Evolutionary conservation across 352 stramenopile species (phyloP), one percentile per base, ranked within the genome.

Genomic region (Globisporangium okanoganense): DNA sequence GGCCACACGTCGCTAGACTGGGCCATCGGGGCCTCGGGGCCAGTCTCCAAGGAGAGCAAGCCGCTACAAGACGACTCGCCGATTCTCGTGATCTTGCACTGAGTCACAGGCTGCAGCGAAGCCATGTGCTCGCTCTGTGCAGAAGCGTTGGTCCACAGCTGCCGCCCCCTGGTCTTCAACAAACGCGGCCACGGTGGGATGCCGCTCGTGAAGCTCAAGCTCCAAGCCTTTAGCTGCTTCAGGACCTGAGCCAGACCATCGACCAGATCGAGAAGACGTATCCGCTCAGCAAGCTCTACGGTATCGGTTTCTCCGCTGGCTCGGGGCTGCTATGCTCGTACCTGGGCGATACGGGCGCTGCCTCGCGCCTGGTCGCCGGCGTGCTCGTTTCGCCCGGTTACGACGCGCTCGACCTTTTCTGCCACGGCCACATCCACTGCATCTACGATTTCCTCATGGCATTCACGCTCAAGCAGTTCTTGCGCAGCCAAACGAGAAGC

Each of bases 101-200:
- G 80, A 31, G 70, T 90, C 48, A 87, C 82, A 1, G 78, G 83
- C 22, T 85, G 79, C 65, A 89, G 76, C 59, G 49, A 67, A 20
- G 78, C 60, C 60, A 88, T 88, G 78, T 69, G 73, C 7, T 82
- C 72, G 41, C 67, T 88, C 5, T 90, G 79, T 67, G 75, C 77
- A 9, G 79, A 87, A 45, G 83, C 83, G 20, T 51, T 89, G 33
- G 33, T 12, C 16, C 65, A 76, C 33, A 82, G 85, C 16, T 92
- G 88, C 67, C 79, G 85, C 1, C 80, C 85, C 9, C 82, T 94
- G 9, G 85, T 90, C 22, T 94, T 92, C 59, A 94, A 92, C 68
- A n/a, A n/a, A n/a, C n/a, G n/a, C n/a, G n/a, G n/a, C n/a, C n/a
- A n/a, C n/a, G n/a, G n/a, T n/a, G n/a, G 92, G 92, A 69, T 74